A percentile compares a stretch with the other conserved stretches of the same genome.
Evolutionary conservation across 1,284 basidiomycete species (phyloP).

Genomic region (Chalciporus piperatoides): DNA sequence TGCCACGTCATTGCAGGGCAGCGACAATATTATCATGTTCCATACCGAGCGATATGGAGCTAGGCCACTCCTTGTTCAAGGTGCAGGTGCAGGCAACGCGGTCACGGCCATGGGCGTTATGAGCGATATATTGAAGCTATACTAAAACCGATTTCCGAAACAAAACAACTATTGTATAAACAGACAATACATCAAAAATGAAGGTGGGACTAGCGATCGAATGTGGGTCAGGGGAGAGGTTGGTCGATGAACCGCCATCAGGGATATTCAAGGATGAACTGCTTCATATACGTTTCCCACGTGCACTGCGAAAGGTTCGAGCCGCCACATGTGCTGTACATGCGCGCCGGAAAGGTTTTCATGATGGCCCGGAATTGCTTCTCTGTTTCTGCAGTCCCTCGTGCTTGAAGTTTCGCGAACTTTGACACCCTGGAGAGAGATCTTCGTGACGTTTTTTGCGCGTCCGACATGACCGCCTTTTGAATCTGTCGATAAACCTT

Average conservation of each 20-base stretch:
- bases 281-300: slow-evolving; percentile 61
- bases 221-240: background rate
- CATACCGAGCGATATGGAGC: slow-evolving; percentile 86
- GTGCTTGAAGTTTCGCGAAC: slow-evolving; percentile 14
- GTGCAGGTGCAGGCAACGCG: slow-evolving; percentile 92
- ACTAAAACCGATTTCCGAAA: slow-evolving; percentile 25
- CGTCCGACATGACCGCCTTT: slow-evolving; percentile 34
- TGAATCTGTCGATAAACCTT: slow-evolving; percentile 42
- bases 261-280: slow-evolving; percentile 59
- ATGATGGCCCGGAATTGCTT: slow-evolving; percentile 36
- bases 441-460: slow-evolving; percentile 10
- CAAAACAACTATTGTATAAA: slow-evolving; percentile 22
- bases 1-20: slow-evolving; percentile 91
- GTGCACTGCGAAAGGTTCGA: slow-evolving; percentile 47
- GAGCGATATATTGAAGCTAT: slow-evolving; percentile 71
- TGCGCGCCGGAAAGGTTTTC: slow-evolving; percentile 27
- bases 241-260: slow-evolving; percentile 32
- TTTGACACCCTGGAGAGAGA: slow-evolving; percentile 10
- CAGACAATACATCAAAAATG: slow-evolving; percentile 5
- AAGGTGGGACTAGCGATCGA: slow-evolving; percentile 5
- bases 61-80: slow-evolving; percentile 88
- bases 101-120: slow-evolving; percentile 98
- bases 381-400: slow-evolving; percentile 14
- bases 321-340: slow-evolving; percentile 49
- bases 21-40: slow-evolving; percentile 98